phyloP scores from a whole-genome alignment of 2,329 filamentous ascomycete genomes.

The Trichoderma polysporum region DNA sequence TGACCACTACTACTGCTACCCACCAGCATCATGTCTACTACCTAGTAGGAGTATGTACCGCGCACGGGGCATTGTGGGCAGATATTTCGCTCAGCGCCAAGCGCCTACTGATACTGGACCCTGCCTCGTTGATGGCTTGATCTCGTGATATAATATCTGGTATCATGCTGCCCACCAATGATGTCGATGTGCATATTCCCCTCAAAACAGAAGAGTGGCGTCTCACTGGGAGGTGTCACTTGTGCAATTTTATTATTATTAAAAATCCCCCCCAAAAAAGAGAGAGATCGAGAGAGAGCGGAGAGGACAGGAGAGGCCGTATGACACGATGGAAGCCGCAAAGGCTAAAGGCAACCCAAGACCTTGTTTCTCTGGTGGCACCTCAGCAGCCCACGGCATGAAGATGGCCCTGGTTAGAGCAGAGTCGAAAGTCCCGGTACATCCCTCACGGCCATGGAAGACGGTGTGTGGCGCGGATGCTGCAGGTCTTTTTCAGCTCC shows the following conservation, averaged over 20 bases:
- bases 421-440: constrained; percentile 20
- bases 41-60: background rate
- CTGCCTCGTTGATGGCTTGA: constrained; percentile 12
- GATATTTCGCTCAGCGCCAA: constrained; percentile 20
- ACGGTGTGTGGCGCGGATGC: constrained; percentile 21
- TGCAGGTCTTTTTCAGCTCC: constrained; percentile 23
- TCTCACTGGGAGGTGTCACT: background rate
- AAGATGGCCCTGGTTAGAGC: too few species aligned
- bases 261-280: too few species aligned
- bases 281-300: background rate
- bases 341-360: background rate
- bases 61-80: constrained; percentile 4
- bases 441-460: background rate
- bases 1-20: constrained; percentile 6
- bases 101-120: constrained; percentile 17
- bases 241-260: too few species aligned
- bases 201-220: background rate
- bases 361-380: background rate
- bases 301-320: background rate
- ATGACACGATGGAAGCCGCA: background rate
- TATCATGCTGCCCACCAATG: constrained; percentile 7
- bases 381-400: background rate
- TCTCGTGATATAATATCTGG: constrained; percentile 16
- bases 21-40: background rate
- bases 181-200: constrained; percentile 14